Percentiles rank a stretch among this genome's conserved stretches.
These are phyloP conservation scores for Candida odintsovae DNA, from an alignment of 805 yeast genomes.

Conservation along the genomic window DNA sequence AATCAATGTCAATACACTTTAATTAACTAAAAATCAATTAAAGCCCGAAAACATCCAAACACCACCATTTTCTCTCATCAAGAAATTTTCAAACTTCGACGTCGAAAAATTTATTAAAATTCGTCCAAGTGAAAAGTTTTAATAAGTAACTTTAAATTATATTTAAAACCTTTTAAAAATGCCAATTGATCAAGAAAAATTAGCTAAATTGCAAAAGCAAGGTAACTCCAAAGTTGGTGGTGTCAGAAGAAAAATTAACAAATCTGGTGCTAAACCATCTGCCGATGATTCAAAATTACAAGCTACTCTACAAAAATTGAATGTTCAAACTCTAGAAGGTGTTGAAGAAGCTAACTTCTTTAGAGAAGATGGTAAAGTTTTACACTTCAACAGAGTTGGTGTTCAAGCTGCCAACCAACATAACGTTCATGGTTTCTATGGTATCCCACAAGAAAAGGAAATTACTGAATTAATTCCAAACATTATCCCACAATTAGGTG, in stretches of 20 bases:
- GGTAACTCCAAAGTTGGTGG: constrained; percentile 78
- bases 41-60: constrained; percentile 9
- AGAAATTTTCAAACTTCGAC: constrained; percentile 1
- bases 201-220: constrained; percentile 87
- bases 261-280: constrained; percentile 56
- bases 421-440: constrained; percentile 93
- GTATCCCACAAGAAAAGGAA: constrained; percentile 89
- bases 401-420: constrained; percentile 87
- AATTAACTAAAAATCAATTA: no score
- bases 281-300: constrained; percentile 90
- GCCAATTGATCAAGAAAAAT: constrained; percentile 92
- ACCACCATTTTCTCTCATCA: constrained; percentile 1
- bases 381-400: constrained; percentile 95
- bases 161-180: constrained; percentile 29
- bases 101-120: constrained; percentile 7
- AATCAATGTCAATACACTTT: not conserved
- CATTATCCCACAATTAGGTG: constrained; percentile 93
- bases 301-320: constrained; percentile 81
- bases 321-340: constrained; percentile 82
- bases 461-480: constrained; percentile 90
- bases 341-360: constrained; percentile 97
- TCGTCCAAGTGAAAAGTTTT: constrained; percentile 4
- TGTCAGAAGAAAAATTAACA: constrained; percentile 90
- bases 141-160: not conserved
- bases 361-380: constrained; percentile 92